Conservation (phyloP, 768 basidiomycete genomes). For the Heimioporus sp. region DNA sequence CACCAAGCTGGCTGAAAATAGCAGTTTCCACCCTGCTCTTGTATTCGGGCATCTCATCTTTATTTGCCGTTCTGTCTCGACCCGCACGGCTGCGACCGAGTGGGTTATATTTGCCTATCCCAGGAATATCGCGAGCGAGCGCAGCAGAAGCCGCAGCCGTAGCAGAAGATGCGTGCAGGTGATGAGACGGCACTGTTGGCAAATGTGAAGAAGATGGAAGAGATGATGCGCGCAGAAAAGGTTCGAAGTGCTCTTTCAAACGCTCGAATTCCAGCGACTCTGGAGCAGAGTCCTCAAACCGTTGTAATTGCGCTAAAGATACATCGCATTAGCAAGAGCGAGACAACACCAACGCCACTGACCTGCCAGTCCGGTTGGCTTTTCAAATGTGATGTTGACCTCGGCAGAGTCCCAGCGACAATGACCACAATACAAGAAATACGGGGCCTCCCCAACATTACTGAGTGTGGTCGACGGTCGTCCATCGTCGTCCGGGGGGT, state of each 20-base stretch:
- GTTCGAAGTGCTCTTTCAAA: constrained; percentile 96
- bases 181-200: constrained; percentile 56
- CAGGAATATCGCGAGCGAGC: constrained; percentile 83
- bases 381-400: constrained; percentile 91
- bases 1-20: constrained; percentile 49
- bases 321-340: constrained; percentile 1
- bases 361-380: constrained; percentile 95
- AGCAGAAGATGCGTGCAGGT: constrained; percentile 75
- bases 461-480: constrained; percentile 52
- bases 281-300: constrained; percentile 80
- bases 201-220: constrained; percentile 63
- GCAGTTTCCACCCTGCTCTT: constrained; percentile 66
- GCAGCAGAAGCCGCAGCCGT: constrained; percentile 89
- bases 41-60: constrained; percentile 79
- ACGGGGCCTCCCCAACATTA: constrained; percentile 80
- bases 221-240: constrained; percentile 83
- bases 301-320: constrained; percentile 82
- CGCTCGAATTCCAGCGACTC: constrained; percentile 90
- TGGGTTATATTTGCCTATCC: constrained; percentile 76
- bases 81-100: constrained; percentile 45
- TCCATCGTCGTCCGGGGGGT: constrained; percentile 63
- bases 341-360: constrained; percentile 19
- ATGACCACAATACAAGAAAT: constrained; percentile 86
- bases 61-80: constrained; percentile 64
- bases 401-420: constrained; percentile 96